Evolutionary conservation across 495 filamentous ascomycete species (phyloP), one percentile per base, ranked within the genome.

Genomic region (Amniculicola lignicola): DNA sequence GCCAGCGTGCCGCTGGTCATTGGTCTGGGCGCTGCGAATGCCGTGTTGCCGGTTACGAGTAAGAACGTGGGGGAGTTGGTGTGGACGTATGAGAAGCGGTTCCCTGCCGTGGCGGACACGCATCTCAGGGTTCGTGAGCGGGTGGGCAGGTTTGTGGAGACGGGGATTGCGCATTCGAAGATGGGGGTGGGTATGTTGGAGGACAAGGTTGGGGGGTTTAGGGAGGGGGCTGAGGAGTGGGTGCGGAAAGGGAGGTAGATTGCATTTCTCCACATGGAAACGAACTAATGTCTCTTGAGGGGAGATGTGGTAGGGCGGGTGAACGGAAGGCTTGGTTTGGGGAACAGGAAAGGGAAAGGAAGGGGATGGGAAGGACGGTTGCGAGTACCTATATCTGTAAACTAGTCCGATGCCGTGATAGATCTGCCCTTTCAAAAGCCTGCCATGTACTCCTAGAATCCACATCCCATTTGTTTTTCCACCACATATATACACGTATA

Each of bases 71-170:
- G 82, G 7, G 83, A 88, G 63, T 74, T 96, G 54, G 68, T 83
- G 21, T 96, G 92, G 93, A 79, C 78, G 61, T 96, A 89, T 69
- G 93, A 98, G 81, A 81, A 93, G 77, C 79, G 75, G 66, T 84
- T 87, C 57, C 93, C 93, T 7, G 82, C 78, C 22, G 70, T 98
- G 44, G 82, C 87, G 15, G 82, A 94, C 51, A 79, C 84, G 40
- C 93, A 97, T 72, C 52, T 90, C 49, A 68, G 74, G 61, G 69
- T 84, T 7, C 79, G 83, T 38, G 79, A 85, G 63, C 75, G 81
- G 33, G 77, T 88, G 42, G 79, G 83, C 70, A 76, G 84, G 70
- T 84, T 85, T 36, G 81, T 79, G 76, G 71, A 77, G 61, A 86
- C 87, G 52, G 82, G 82, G 14, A 78, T 81, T 67, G 81, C 87